phyloP scores from a whole-genome alignment of 345 rosid genomes.

The Eutrema yunnanense region DNA sequence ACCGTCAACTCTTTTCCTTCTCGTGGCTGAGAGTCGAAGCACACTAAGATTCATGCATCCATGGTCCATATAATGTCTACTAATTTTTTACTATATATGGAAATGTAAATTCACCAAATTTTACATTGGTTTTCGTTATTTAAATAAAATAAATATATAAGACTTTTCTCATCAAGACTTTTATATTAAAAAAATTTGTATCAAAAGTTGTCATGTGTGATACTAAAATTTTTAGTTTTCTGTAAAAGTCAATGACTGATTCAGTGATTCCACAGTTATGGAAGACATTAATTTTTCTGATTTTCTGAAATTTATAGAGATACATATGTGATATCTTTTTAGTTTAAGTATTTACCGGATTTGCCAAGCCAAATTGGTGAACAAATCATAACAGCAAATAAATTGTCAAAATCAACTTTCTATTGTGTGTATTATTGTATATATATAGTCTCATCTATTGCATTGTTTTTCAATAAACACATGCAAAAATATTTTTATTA shows the following conservation, averaged over 20 bases:
- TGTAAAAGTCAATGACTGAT: not conserved
- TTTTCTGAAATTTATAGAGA: not conserved
- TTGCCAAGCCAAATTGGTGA: not conserved
- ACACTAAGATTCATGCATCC: not conserved
- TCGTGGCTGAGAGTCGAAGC: not conserved
- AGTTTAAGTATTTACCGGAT: not conserved
- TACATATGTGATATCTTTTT: not conserved
- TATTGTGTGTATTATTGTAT: not conserved
- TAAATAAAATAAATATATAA: too few species aligned
- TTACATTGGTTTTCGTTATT: not conserved
- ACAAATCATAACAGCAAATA: not conserved
- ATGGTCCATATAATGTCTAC: not conserved
- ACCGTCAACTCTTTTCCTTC: constrained; percentile 27
- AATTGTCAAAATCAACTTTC: not conserved
- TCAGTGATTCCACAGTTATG: not conserved
- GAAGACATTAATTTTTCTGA: not conserved
- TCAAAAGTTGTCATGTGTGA: too few species aligned
- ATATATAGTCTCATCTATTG: not conserved
- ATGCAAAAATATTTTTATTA: not conserved
- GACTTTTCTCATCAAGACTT: not conserved
- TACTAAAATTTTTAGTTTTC: too few species aligned
- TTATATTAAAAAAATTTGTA: too few species aligned
- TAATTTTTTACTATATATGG: not conserved
- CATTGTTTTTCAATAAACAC: not conserved
- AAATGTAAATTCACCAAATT: not conserved